Conservation (phyloP, 1,139 yeast genomes). For the Yamadazyma blattariae region DNA sequence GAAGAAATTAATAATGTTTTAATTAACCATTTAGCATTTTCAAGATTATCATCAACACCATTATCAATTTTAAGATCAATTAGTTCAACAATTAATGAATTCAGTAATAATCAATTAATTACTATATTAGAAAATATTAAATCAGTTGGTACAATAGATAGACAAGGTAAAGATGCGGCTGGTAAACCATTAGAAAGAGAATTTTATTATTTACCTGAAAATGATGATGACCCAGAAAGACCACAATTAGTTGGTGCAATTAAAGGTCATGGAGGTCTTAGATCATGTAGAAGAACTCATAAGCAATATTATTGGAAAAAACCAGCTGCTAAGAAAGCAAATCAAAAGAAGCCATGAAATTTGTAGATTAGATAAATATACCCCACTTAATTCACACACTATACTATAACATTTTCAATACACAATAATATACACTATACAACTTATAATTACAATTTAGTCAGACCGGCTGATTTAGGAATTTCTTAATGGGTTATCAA, state of each 20-base stretch:
- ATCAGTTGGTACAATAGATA: slow-evolving; percentile 80
- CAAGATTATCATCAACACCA: slow-evolving; percentile 85
- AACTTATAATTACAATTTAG: too few relatives aligned
- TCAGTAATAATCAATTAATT: slow-evolving; percentile 48
- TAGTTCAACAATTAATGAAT: slow-evolving; percentile 44
- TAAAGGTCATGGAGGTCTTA: slow-evolving; percentile 77
- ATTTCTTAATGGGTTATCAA: slow-evolving; percentile 14
- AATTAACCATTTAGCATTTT: slow-evolving; percentile 84
- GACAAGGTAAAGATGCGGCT: slow-evolving; percentile 94
- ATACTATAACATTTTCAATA: too few relatives aligned
- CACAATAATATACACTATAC: too few relatives aligned
- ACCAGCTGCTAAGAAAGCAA: slow-evolving; percentile 53
- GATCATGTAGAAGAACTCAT: slow-evolving; percentile 90
- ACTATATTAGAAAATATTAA: slow-evolving; percentile 45
- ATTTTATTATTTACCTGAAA: slow-evolving; percentile 83
- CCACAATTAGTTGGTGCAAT: slow-evolving; percentile 66
- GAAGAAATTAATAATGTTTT: slow-evolving; percentile 61
- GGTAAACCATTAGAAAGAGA: slow-evolving; percentile 93
- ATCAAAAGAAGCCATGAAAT: slow-evolving; percentile 7
- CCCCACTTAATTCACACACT: neutral
- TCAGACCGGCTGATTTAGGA: too few relatives aligned
- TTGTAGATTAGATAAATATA: too few relatives aligned
- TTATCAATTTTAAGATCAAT: slow-evolving; percentile 64
- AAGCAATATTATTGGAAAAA: slow-evolving; percentile 89
- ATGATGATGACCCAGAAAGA: slow-evolving; percentile 71